Percentiles rank a stretch among this genome's conserved stretches.
These are phyloP conservation scores for Skeletonema menzelii DNA, from an alignment of 108 stramenopile genomes.

Conservation along the genomic window DNA sequence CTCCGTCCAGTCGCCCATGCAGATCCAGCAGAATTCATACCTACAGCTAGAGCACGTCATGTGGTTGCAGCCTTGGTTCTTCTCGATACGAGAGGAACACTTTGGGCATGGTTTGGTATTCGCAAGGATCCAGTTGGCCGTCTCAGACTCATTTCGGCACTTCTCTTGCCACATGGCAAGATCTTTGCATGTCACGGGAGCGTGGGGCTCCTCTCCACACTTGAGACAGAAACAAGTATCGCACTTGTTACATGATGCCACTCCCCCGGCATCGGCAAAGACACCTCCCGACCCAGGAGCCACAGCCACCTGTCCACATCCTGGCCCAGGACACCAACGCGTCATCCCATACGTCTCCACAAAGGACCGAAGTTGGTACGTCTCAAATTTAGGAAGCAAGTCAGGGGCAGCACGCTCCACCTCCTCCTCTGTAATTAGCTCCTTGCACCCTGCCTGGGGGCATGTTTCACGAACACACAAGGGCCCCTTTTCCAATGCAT, in stretches of 20 bases:
- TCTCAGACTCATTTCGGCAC: slow-evolving; percentile 95
- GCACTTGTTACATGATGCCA: slow-evolving; percentile 75
- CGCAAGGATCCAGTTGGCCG: slow-evolving; percentile 98
- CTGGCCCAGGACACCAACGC: slow-evolving; percentile 96
- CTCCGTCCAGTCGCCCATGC: slow-evolving; percentile 92
- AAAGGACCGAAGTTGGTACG: slow-evolving; percentile 88
- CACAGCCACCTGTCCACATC: slow-evolving; percentile 91
- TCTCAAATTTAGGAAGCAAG: slow-evolving; percentile 63
- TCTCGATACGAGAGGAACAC: slow-evolving; percentile 97
- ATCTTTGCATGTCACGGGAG: slow-evolving; percentile 82
- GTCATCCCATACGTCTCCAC: slow-evolving; percentile 93
- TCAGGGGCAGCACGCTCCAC: slow-evolving; percentile 62
- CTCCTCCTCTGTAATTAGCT: slow-evolving; percentile 86
- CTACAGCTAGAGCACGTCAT: slow-evolving; percentile 86
- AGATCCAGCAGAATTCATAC: slow-evolving; percentile 99
- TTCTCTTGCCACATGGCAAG: slow-evolving; percentile 92
- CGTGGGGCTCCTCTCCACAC: slow-evolving; percentile 96
- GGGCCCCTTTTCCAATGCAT: slow-evolving; percentile 82
- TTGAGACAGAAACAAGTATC: slow-evolving; percentile 80
- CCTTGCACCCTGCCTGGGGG: slow-evolving; percentile 88
- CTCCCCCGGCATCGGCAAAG: slow-evolving; percentile 62
- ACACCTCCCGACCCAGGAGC: slow-evolving; percentile 59
- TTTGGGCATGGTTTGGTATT: slow-evolving; percentile 99
- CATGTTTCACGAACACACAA: slow-evolving; percentile 83
- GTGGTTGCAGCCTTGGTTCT: slow-evolving; percentile 99